Evolutionary conservation across 179 eudicot species (phyloP).

Genomic region (Patellifolia procumbens): DNA sequence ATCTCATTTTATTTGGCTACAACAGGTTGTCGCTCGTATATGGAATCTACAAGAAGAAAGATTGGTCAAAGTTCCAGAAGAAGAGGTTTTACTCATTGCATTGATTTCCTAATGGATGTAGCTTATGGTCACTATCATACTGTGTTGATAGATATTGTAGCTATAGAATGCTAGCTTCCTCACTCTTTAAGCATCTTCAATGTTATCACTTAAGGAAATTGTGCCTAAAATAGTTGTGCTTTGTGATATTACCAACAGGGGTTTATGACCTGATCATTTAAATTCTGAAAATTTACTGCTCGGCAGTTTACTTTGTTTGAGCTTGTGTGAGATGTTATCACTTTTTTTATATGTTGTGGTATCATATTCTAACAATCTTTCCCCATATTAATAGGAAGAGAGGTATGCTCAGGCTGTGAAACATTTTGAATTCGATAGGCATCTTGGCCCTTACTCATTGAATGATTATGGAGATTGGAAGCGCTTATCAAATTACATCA

Average conservation of each 20-base stretch:
- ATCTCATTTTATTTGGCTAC: constrained; percentile 22
- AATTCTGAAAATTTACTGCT: not conserved
- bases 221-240: not conserved
- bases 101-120: not conserved
- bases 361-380: not conserved
- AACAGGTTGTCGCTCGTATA: constrained; percentile 75
- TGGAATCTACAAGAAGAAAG: constrained; percentile 81
- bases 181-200: not conserved
- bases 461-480: constrained; percentile 79
- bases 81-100: constrained; percentile 57
- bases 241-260: not conserved
- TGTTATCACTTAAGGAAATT: constrained; percentile 6
- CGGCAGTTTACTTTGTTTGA: not conserved
- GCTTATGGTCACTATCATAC: not conserved
- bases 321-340: not conserved
- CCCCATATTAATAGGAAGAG: constrained; percentile 52
- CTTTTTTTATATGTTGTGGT: not conserved
- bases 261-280: not conserved
- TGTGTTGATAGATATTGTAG: not conserved
- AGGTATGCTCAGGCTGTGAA: constrained; percentile 78
- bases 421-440: constrained; percentile 76
- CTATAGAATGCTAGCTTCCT: not conserved
- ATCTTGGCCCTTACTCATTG: constrained; percentile 83
- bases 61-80: constrained; percentile 62
- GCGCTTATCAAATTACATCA: constrained; percentile 67